Base-by-base conservation (phyloP, 805 yeast genomes). In the Teunomyces kruisii region DNA sequence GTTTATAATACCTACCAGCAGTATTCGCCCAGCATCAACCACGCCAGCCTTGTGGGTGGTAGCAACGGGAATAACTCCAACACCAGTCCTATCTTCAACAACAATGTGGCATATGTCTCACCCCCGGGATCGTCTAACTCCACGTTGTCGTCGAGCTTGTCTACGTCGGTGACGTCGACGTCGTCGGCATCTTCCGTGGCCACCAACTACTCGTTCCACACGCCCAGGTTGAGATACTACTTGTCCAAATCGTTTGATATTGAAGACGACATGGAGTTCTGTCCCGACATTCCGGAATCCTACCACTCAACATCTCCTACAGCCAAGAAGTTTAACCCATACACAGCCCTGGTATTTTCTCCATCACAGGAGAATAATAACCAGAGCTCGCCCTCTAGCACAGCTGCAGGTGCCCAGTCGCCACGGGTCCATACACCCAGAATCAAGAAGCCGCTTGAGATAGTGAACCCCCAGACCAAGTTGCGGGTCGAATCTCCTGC, bases 241-340 rank as follows among this genome's bases (percentile, higher is more conserved):
- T 71, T 76, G 26, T 77, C 82, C 16, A 81, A 81, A 52, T 79
- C 81, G 27, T 81, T 81, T 61, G 86, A 81, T 47, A 53, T 74
- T 7, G 86, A 81, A 54, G 86, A 81, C 55, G 86, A 81, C 58
- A 57, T 80, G 54, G 85, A 81, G 58, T 81, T 81, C 50, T 81
- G 86, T 53, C 86, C 86, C 1, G 84, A 79, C 38, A 79, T 78
- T 30, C 74, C 75, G 8, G 75, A 72, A 16, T 48, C 46, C 26
- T 45, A 41, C 31, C 47, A 52, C 33, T 51, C 49, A 9, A 46
- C 49, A 9, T 62, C 69, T 45, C 72, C 74, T 12, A 56, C 62
- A 14, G 57, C 64, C 48, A 76, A 75, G 56, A 81, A 76, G 59
- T 83, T 82, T 65, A 83, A 83, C 58, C 88, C 88, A 4, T 82